A percentile compares a stretch with the other conserved stretches of the same genome.
These are phyloP conservation scores for Termitomyces bulborhizus DNA, from an alignment of 768 basidiomycete species.

Conservation along the genomic window DNA sequence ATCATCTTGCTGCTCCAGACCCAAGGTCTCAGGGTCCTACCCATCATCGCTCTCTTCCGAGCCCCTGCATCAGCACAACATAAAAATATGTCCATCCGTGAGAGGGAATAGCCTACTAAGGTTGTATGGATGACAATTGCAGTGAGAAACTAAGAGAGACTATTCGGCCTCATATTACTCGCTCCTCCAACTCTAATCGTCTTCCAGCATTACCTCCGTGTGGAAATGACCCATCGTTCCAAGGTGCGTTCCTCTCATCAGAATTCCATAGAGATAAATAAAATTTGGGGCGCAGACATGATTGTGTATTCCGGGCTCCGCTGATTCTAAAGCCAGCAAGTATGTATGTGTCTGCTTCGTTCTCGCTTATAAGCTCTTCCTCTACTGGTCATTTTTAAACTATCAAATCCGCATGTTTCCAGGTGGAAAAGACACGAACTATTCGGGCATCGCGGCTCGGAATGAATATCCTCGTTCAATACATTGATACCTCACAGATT, in stretches of 20 bases:
- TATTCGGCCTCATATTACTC: not conserved
- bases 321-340: not conserved
- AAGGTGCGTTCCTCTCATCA: not conserved
- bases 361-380: not conserved
- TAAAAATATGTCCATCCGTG: not conserved
- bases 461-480: not conserved
- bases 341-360: not conserved
- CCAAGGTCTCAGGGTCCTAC: not conserved
- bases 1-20: too few relatives aligned
- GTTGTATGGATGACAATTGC: not conserved
- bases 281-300: not conserved
- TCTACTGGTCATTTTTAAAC: not conserved
- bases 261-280: not conserved
- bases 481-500: too few relatives aligned
- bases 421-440: not conserved
- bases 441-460: not conserved
- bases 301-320: too few relatives aligned
- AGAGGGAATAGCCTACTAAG: not conserved
- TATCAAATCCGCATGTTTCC: not conserved
- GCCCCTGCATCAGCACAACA: not conserved
- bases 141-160: not conserved
- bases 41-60: not conserved
- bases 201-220: not conserved
- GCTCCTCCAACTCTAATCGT: not conserved
- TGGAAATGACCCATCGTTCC: not conserved